Evolutionary conservation across 2,329 filamentous ascomycete species (phyloP), one percentile per base, ranked within the genome.

Genomic region (Dactylellina leptospora): DNA sequence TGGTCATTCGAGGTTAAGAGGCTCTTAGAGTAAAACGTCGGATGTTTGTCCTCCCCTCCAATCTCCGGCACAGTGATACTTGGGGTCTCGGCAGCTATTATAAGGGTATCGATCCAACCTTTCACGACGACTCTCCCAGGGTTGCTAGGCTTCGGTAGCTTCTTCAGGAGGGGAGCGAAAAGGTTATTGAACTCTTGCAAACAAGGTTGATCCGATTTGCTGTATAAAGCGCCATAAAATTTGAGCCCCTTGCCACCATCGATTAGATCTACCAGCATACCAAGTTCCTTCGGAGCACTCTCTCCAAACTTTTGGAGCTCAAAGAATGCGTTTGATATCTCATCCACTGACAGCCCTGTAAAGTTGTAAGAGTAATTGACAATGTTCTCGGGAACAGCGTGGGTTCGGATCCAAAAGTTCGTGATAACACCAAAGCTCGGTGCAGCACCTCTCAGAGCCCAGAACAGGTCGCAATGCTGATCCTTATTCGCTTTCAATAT

Each of bases 401-500:
- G 81, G 1, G 81, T 82, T 54, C 79, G 76, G 74, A 82, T 79
- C 56, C 77, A 76, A 74, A 81, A 81, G 28, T 78, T 77, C 4
- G 78, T 75, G 10, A 81, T 80, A 60, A 82, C 77, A 18, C 51
- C 81, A 58, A 82, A 81, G 6, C 79, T 81, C 4, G 79, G 79
- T 2, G 80, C 81, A 0, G 80, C 80, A 9, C 81, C 81, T 6
- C 79, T 79, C 4, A 82, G 61, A 4, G 81, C 51, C 80, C 81
- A 82, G 76, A 81, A 82, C n/a, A 82, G 77, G 27, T 82, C 81
- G 0, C 68, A 18, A 73, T 82, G 79, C 60, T 79, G 76, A 1
- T 74, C 77, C n/a, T 75, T 73, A 11, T 79, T 70, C 5, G 55
- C 74, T 18, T 38, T 66, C 9, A 51, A 51, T 4, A 55, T 28